Evolutionary conservation across 257 asterid species (phyloP).

Genomic region (Rubia yunnanensis): DNA sequence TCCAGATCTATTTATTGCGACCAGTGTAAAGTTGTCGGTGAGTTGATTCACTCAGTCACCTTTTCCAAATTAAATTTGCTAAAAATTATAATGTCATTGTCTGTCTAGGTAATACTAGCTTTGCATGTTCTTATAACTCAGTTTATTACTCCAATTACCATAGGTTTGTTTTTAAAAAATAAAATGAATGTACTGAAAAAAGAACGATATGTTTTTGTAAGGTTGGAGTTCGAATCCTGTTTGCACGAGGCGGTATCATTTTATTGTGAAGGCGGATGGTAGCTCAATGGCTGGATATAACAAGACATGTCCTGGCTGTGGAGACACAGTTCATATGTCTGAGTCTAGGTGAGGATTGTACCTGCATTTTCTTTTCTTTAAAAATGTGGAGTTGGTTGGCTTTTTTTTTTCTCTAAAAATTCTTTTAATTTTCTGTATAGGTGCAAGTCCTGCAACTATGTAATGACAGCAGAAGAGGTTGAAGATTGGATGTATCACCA

Average conservation of each 20-base stretch:
- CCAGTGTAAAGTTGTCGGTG: constrained; percentile 99
- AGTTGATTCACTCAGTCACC: constrained; percentile 37
- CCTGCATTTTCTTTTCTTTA: not conserved
- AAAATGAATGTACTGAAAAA: not conserved
- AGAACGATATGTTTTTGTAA: constrained; percentile 11
- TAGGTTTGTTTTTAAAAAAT: not conserved
- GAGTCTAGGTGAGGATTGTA: constrained; percentile 59
- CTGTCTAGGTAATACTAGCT: too few relatives aligned
- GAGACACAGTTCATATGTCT: constrained; percentile 54
- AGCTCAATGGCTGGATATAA: constrained; percentile 63
- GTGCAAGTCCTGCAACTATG: constrained; percentile 80
- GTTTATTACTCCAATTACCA: too few relatives aligned
- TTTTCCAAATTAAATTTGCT: not conserved
- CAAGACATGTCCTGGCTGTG: constrained; percentile 74
- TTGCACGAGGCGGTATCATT: constrained; percentile 82
- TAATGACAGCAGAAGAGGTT: constrained; percentile 74
- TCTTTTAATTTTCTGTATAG: constrained; percentile 22
- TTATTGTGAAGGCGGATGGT: constrained; percentile 86
- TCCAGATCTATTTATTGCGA: constrained; percentile 90
- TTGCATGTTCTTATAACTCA: not conserved
- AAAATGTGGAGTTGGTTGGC: not conserved
- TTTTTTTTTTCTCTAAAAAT: too few relatives aligned
- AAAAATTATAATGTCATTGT: not conserved
- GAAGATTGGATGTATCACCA: constrained; percentile 93
- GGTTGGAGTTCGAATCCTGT: constrained; percentile 98